Conservation (phyloP, 257 asterid species). For the Ilex aquifolium region DNA sequence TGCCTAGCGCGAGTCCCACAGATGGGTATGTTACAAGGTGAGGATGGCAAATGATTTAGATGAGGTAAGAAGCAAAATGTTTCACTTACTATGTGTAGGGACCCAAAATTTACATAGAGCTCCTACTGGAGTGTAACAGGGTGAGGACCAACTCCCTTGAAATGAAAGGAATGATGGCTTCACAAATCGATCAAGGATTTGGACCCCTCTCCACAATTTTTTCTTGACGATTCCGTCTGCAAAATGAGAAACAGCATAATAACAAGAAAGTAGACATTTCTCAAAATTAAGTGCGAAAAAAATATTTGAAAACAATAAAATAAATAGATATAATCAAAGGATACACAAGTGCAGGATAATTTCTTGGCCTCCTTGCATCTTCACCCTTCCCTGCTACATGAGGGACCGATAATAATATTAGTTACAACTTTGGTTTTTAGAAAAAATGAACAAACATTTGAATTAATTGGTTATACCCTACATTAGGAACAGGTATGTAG, state of each 20-base stretch:
- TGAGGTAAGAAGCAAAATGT: too few species aligned
- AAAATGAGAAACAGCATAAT: neutral
- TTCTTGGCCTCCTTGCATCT: slow-evolving; percentile 12
- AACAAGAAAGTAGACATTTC: neutral
- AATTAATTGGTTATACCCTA: neutral
- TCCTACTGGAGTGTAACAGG: too few species aligned
- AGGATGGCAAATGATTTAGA: too few species aligned
- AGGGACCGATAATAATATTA: neutral
- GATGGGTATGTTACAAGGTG: too few species aligned
- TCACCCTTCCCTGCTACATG: slow-evolving; percentile 4
- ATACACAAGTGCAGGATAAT: slow-evolving; percentile 7
- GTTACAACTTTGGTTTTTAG: neutral
- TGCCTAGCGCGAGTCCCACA: too few species aligned
- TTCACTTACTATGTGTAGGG: too few species aligned
- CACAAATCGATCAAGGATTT: too few species aligned
- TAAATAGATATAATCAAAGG: neutral
- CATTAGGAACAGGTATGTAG: neutral
- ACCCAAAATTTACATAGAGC: too few species aligned
- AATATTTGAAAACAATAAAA: too few species aligned
- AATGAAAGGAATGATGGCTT: too few species aligned
- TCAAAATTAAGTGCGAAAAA: too few species aligned
- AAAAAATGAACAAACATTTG: neutral
- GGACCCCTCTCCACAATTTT: neutral
- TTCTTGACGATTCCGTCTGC: slow-evolving; percentile 12
- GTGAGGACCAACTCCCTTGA: too few species aligned